Percentiles rank a stretch among this genome's conserved stretches.
Conservation (phyloP, 1,139 yeast species). For the Meyerozyma carpophila region DNA sequence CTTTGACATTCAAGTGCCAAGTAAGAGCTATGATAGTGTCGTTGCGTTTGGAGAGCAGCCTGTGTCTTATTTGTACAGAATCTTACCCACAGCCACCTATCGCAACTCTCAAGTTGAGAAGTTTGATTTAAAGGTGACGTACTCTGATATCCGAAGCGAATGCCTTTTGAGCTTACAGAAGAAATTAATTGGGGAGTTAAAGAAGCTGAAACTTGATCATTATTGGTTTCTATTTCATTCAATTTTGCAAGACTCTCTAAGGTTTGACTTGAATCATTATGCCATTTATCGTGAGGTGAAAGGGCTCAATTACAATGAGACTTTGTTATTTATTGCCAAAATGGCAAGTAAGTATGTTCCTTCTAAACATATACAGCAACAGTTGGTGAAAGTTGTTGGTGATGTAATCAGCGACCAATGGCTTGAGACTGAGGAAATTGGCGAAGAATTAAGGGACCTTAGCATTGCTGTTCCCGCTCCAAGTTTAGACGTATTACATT, state of each 20-base stretch:
- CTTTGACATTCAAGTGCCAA: conserved; percentile 31
- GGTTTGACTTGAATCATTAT: conserved; percentile 34
- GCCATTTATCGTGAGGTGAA: conserved; percentile 25
- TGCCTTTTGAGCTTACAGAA: conserved; percentile 17
- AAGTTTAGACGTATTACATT: conserved; percentile 43
- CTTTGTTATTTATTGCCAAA: conserved; percentile 11
- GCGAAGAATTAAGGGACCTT: conserved; percentile 14
- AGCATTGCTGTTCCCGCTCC: conserved; percentile 52
- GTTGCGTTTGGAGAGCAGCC: conserved; percentile 70
- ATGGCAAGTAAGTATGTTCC: conserved; percentile 12
- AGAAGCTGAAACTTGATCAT: conserved; percentile 8
- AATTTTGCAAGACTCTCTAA: conserved; percentile 18
- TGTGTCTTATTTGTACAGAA: conserved; percentile 53
- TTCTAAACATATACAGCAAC: conserved; percentile 6
- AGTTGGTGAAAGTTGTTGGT: conserved; percentile 11
- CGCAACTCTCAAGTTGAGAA: conserved; percentile 24
- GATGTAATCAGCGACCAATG: conserved; percentile 6
- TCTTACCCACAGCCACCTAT: conserved; percentile 22
- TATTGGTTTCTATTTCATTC: conserved; percentile 24
- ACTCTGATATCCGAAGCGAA: conserved; percentile 43
- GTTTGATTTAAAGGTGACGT: conserved; percentile 39
- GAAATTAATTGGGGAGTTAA: conserved; percentile 4
- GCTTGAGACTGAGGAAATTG: neutral
- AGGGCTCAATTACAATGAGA: conserved; percentile 15
- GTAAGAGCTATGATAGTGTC: conserved; percentile 17